Conservation (phyloP, 2,329 filamentous ascomycete genomes). For the Cryoendolithus antarcticus region DNA sequence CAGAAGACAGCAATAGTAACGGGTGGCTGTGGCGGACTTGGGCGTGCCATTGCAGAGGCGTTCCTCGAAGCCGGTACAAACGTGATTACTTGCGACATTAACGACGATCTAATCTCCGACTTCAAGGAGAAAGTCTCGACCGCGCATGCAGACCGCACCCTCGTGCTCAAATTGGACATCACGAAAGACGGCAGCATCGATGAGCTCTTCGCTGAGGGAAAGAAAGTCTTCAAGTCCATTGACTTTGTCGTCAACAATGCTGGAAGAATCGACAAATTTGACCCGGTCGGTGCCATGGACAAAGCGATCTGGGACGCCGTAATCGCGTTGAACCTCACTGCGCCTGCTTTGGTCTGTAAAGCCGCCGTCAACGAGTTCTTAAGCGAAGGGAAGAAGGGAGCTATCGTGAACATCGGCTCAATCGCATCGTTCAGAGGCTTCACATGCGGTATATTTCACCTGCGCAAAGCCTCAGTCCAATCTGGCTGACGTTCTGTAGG, state of each 20-base stretch:
- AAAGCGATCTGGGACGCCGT: constrained; percentile 41
- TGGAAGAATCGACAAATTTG: constrained; percentile 45
- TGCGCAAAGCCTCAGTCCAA: constrained; percentile 7
- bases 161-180: constrained; percentile 27
- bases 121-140: constrained; percentile 17
- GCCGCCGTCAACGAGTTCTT: constrained; percentile 38
- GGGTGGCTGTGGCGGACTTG: constrained; percentile 23
- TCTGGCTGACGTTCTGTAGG: constrained; percentile 19
- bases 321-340: constrained; percentile 45
- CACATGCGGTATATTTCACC: constrained; percentile 23
- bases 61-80: constrained; percentile 22
- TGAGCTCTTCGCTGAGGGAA: constrained; percentile 24
- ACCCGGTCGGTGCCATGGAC: constrained; percentile 37
- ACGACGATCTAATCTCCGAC: constrained; percentile 18
- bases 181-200: constrained; percentile 25
- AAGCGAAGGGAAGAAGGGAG: constrained; percentile 30
- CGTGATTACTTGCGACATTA: constrained; percentile 26
- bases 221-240: constrained; percentile 33
- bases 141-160: constrained; percentile 13
- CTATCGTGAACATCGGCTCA: constrained; percentile 43
- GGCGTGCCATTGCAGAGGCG: constrained; percentile 20
- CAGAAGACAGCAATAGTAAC: constrained; percentile 23
- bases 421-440: constrained; percentile 34
- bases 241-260: constrained; percentile 44
- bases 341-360: constrained; percentile 41